Percentiles rank a stretch among this genome's conserved stretches.
phyloP scores from a whole-genome alignment of 345 rosid species.

The Stellera chamaejasme region DNA sequence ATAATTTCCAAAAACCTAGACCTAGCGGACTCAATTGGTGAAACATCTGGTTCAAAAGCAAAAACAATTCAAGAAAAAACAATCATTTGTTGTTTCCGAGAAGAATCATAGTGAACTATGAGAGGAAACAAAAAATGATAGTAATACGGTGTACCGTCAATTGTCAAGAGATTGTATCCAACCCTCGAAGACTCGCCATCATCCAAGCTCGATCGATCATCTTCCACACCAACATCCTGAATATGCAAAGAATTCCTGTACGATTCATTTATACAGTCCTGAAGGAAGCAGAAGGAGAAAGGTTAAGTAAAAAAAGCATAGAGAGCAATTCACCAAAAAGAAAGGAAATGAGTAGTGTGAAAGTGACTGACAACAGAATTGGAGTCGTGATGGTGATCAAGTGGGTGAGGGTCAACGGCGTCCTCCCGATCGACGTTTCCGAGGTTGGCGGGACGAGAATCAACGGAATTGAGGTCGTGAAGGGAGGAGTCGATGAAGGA shows the following conservation, averaged over 20 bases:
- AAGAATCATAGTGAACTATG: background rate
- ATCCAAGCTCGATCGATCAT: conserved; percentile 52
- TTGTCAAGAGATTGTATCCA: conserved; percentile 41
- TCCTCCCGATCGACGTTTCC: conserved; percentile 29
- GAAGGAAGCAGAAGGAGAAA: background rate
- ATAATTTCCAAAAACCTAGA: conserved; percentile 71
- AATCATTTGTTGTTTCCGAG: background rate
- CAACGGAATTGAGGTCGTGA: conserved; percentile 83
- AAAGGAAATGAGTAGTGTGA: background rate
- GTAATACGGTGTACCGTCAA: conserved; percentile 39
- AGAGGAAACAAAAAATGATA: background rate
- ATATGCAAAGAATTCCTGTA: conserved; percentile 56
- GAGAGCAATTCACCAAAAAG: background rate
- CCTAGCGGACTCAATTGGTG: conserved; percentile 79
- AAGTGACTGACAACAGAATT: conserved; percentile 35
- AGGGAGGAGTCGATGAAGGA: conserved; percentile 57
- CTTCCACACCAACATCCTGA: conserved; percentile 54
- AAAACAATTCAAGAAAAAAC: conserved; percentile 7
- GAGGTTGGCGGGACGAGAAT: conserved; percentile 36
- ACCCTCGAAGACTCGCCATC: conserved; percentile 37
- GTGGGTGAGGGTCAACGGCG: conserved; percentile 36
- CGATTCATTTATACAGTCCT: conserved; percentile 78
- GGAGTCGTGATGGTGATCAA: conserved; percentile 39
- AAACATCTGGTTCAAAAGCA: conserved; percentile 44
- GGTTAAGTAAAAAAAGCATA: background rate